Percentiles rank a stretch among this genome's conserved stretches.
Evolutionary conservation across 2,329 filamentous ascomycete species (phyloP).

Genomic region (Penicillium polonicum): DNA sequence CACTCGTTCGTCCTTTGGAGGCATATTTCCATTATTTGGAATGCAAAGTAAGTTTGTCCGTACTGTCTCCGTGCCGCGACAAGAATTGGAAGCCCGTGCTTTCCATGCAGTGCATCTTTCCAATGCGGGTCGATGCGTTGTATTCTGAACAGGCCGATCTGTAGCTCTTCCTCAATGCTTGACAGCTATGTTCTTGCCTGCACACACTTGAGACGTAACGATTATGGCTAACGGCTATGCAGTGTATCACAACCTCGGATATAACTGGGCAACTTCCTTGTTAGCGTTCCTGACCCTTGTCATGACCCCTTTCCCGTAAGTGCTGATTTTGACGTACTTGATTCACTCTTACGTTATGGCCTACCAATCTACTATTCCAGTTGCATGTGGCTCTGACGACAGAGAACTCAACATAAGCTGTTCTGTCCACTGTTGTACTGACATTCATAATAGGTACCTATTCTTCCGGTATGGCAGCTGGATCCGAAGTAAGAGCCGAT

Average conservation of each 20-base stretch:
- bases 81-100: conserved; percentile 11
- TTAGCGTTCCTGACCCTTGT: conserved; percentile 45
- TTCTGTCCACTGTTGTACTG: not conserved
- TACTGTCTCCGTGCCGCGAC: not conserved
- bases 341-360: conserved; percentile 9
- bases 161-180: not conserved
- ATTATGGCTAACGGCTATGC: conserved; percentile 24
- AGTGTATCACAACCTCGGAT: conserved; percentile 50
- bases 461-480: conserved; percentile 46
- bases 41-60: conserved; percentile 49
- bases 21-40: conserved; percentile 73
- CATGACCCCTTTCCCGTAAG: conserved; percentile 49
- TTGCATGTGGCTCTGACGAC: conserved; percentile 6
- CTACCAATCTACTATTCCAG: not conserved
- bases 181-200: not conserved
- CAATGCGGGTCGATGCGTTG: conserved; percentile 12
- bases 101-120: conserved; percentile 9
- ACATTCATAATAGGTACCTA: conserved; percentile 36
- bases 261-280: conserved; percentile 48
- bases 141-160: conserved; percentile 12
- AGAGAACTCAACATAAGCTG: not conserved
- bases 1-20: conserved; percentile 74
- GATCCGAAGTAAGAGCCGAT: conserved; percentile 44
- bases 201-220: not conserved
- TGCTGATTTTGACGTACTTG: conserved; percentile 15